Evolutionary conservation across 2,329 filamentous ascomycete genomes (phyloP).

Genomic region (Lecanoromycetidae sp.): DNA sequence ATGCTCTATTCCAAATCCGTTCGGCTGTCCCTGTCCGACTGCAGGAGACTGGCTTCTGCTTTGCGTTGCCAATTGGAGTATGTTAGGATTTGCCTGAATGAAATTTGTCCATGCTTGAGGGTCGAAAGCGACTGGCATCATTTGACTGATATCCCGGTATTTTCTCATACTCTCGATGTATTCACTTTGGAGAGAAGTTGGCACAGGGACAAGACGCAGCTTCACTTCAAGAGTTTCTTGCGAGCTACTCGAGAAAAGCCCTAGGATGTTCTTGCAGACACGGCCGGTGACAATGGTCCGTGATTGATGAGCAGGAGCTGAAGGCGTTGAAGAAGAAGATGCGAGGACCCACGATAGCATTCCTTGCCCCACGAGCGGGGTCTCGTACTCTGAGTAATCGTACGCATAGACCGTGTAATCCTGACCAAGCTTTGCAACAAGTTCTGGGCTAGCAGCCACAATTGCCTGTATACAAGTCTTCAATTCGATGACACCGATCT

Average conservation of each 20-base stretch:
- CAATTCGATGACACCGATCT: slow-evolving; percentile 80
- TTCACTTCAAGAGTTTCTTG: slow-evolving; percentile 90
- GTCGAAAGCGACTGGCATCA: slow-evolving; percentile 51
- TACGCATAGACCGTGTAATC: slow-evolving; percentile 97
- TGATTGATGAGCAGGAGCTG: slow-evolving; percentile 46
- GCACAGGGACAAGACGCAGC: slow-evolving; percentile 69
- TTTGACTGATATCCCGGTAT: slow-evolving; percentile 46
- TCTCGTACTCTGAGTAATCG: slow-evolving; percentile 92
- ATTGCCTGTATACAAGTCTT: slow-evolving; percentile 79
- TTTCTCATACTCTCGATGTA: slow-evolving; percentile 50
- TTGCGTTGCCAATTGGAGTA: slow-evolving; percentile 31
- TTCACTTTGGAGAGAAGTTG: slow-evolving; percentile 50
- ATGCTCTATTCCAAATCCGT: slow-evolving; percentile 16
- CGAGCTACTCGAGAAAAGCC: slow-evolving; percentile 65
- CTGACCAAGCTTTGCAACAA: slow-evolving; percentile 57
- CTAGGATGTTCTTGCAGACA: slow-evolving; percentile 74
- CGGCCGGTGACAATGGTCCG: slow-evolving; percentile 69
- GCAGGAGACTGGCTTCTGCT: slow-evolving; percentile 19
- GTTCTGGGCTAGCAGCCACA: slow-evolving; percentile 66
- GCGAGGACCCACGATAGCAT: slow-evolving; percentile 78
- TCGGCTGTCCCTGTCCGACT: slow-evolving; percentile 1
- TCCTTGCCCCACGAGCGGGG: slow-evolving; percentile 85
- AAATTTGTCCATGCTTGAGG: slow-evolving; percentile 68
- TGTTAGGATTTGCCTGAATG: slow-evolving; percentile 54
- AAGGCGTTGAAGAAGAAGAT: slow-evolving; percentile 44